phyloP scores from a whole-genome alignment of 768 basidiomycete species.

The Termitomyces sp. region DNA sequence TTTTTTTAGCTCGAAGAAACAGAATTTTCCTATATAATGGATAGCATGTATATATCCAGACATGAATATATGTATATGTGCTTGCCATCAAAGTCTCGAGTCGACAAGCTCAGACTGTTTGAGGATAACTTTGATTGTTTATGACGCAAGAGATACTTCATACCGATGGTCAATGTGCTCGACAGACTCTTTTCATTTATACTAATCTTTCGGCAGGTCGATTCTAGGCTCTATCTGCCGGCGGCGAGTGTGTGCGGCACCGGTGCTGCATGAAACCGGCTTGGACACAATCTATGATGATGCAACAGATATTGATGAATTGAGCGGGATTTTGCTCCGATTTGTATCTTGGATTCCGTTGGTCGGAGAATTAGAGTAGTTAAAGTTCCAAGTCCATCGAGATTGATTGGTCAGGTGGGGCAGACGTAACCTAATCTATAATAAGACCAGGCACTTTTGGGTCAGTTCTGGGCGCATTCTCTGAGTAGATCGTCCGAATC shows the following conservation, averaged over 20 bases:
- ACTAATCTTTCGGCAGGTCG: neutral
- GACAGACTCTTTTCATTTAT: neutral
- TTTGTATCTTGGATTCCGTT: neutral
- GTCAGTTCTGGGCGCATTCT: neutral
- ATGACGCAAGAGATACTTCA: neutral
- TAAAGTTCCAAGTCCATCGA: slow-evolving; percentile 22
- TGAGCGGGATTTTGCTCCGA: neutral
- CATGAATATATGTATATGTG: no score
- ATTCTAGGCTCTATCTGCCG: no score
- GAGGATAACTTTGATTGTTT: no score
- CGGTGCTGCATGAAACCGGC: no score
- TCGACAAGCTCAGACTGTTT: no score
- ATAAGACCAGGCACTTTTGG: slow-evolving; percentile 2
- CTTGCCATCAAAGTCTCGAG: no score
- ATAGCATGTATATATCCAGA: no score
- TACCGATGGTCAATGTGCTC: neutral
- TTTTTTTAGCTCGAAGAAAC: no score
- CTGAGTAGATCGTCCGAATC: slow-evolving; percentile 2
- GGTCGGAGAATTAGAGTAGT: slow-evolving; percentile 42
- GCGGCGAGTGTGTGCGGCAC: neutral
- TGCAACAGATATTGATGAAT: no score
- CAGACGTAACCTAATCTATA: slow-evolving; percentile 18
- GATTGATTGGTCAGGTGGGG: neutral
- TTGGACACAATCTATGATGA: no score
- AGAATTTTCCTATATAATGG: no score